A percentile compares a stretch with the other conserved stretches of the same genome.
Evolutionary conservation across 1,139 yeast species (phyloP).

Genomic region (Protomyces macrosporus): DNA sequence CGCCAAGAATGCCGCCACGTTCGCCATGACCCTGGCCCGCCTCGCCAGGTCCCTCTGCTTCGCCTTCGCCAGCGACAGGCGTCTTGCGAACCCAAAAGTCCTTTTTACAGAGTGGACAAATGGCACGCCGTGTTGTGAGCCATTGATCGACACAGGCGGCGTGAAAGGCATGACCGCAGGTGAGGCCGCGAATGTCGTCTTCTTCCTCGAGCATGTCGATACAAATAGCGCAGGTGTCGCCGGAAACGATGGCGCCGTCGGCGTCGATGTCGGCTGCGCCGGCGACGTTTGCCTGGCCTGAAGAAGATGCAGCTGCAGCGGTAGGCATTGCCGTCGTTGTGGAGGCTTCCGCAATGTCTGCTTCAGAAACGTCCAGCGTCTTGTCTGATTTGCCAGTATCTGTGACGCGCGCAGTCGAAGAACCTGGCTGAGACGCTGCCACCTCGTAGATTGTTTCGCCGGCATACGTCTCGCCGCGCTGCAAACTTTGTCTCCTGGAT

Average conservation of each 20-base stretch:
- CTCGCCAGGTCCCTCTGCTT: neutral
- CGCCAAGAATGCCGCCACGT: neutral
- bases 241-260: constrained; percentile 33
- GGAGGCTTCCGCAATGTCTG: neutral
- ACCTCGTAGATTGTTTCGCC: neutral
- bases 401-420: neutral
- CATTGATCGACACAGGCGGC: constrained; percentile 76
- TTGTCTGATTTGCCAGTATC: neutral
- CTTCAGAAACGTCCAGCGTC: neutral
- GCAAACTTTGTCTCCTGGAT: neutral
- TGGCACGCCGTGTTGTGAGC: constrained; percentile 68
- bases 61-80: constrained; percentile 1
- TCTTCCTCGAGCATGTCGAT: constrained; percentile 59
- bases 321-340: neutral
- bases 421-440: neutral
- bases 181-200: constrained; percentile 62
- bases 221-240: constrained; percentile 80
- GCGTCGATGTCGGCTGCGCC: neutral
- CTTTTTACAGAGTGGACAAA: constrained; percentile 79
- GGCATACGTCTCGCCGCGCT: neutral
- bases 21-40: neutral
- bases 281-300: neutral
- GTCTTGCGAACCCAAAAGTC: constrained; percentile 38
- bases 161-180: constrained; percentile 84
- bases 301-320: too few species aligned